Evolutionary conservation across 2,329 filamentous ascomycete genomes (phyloP).

Genomic region (Pyricularia sp.): DNA sequence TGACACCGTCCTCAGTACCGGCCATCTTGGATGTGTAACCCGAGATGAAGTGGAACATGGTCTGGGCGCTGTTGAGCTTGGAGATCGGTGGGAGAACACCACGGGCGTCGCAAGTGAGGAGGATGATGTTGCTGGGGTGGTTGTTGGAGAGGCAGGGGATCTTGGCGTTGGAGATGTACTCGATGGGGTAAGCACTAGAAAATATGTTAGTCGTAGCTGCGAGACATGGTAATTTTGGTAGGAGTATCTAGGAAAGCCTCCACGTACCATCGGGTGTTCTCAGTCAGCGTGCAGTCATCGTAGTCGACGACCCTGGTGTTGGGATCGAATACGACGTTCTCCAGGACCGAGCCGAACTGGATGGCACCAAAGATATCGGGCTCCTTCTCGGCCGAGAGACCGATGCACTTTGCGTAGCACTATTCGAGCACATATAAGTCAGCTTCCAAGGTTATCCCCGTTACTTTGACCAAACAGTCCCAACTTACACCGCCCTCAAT

Average conservation of each 20-base stretch:
- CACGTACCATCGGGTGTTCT: slow-evolving; percentile 79
- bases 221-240: not conserved
- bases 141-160: slow-evolving; percentile 83
- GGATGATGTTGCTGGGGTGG: slow-evolving; percentile 95
- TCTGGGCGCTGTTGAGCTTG: slow-evolving; percentile 88
- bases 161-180: slow-evolving; percentile 98
- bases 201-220: slow-evolving; percentile 10
- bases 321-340: slow-evolving; percentile 97
- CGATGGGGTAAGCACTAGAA: slow-evolving; percentile 80
- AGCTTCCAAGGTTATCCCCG: not conserved
- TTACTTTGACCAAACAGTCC: not conserved
- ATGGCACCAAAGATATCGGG: slow-evolving; percentile 96
- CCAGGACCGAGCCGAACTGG: slow-evolving; percentile 90
- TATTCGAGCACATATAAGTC: not conserved
- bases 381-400: slow-evolving; percentile 96
- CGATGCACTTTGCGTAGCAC: slow-evolving; percentile 98
- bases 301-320: slow-evolving; percentile 87
- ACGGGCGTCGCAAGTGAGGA: slow-evolving; percentile 94
- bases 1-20: slow-evolving; percentile 93
- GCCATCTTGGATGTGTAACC: slow-evolving; percentile 99
- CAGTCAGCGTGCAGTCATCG: slow-evolving; percentile 87
- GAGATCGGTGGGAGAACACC: slow-evolving; percentile 97
- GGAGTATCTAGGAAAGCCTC: not conserved
- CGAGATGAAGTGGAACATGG: slow-evolving; percentile 99
- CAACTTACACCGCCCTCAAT: slow-evolving; percentile 70